These are phyloP conservation scores for Kalmanozyma brasiliensis DNA, from an alignment of 1,284 basidiomycete species.

Conservation along the genomic window DNA sequence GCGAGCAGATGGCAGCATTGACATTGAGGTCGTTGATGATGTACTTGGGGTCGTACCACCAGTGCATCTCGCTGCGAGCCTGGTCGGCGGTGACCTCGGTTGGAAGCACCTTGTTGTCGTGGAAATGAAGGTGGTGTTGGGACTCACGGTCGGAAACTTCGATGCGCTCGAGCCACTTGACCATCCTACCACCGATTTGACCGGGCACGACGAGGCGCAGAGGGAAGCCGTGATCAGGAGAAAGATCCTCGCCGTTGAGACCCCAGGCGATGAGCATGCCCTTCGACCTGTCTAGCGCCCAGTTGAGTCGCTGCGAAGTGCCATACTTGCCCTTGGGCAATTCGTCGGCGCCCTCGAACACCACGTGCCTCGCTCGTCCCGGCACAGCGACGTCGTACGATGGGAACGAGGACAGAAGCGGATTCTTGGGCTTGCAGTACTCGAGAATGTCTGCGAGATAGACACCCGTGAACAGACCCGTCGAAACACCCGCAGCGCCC, in stretches of 20 bases:
- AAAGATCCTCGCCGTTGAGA: slow-evolving; percentile 72
- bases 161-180: slow-evolving; percentile 75
- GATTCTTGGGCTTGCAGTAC: slow-evolving; percentile 70
- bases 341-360: slow-evolving; percentile 76
- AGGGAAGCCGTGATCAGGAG: slow-evolving; percentile 78
- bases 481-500: slow-evolving; percentile 72
- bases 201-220: slow-evolving; percentile 75
- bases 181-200: slow-evolving; percentile 74
- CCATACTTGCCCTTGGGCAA: slow-evolving; percentile 78
- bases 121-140: slow-evolving; percentile 70
- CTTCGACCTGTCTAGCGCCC: slow-evolving; percentile 71
- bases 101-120: slow-evolving; percentile 77
- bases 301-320: slow-evolving; percentile 73
- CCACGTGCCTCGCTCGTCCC: slow-evolving; percentile 72
- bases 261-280: slow-evolving; percentile 76
- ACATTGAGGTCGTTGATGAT: slow-evolving; percentile 74
- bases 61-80: slow-evolving; percentile 73
- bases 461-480: slow-evolving; percentile 77
- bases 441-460: slow-evolving; percentile 75
- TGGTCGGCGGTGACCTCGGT: slow-evolving; percentile 73
- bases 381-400: slow-evolving; percentile 59
- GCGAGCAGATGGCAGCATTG: slow-evolving; percentile 75
- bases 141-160: slow-evolving; percentile 73
- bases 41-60: slow-evolving; percentile 76
- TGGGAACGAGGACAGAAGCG: slow-evolving; percentile 53